Conservation (phyloP, 1,284 basidiomycete species). For the Exsudoporus floridanus region DNA sequence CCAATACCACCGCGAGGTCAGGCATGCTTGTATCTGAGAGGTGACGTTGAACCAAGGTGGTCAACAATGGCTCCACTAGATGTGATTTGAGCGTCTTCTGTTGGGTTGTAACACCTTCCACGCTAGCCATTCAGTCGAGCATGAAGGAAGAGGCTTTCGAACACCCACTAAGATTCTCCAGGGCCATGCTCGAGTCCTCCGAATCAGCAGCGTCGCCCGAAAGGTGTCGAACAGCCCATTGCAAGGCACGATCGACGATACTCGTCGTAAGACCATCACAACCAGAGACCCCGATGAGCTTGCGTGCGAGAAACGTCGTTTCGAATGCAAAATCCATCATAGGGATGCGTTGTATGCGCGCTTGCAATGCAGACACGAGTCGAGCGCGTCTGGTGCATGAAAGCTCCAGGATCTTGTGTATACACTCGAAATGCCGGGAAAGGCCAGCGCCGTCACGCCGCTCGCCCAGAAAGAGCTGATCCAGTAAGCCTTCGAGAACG, state of each 20-base stretch:
- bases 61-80: conserved; percentile 74
- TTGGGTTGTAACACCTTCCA: conserved; percentile 35
- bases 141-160: background rate
- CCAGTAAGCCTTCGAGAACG: conserved; percentile 15
- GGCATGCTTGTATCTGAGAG: conserved; percentile 48
- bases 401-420: conserved; percentile 20
- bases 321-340: conserved; percentile 25
- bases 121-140: background rate
- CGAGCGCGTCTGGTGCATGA: conserved; percentile 10
- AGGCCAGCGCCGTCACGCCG: background rate
- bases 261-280: conserved; percentile 31
- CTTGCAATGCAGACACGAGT: conserved; percentile 18
- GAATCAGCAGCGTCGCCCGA: conserved; percentile 31
- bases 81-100: conserved; percentile 50
- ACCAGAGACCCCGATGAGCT: conserved; percentile 18
- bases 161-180: conserved; percentile 44
- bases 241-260: conserved; percentile 47
- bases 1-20: conserved; percentile 47
- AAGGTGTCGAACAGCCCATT: conserved; percentile 49
- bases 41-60: conserved; percentile 61
- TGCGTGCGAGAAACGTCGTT: conserved; percentile 32
- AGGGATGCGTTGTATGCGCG: conserved; percentile 16
- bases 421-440: conserved; percentile 15
- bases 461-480: conserved; percentile 13
- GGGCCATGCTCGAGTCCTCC: conserved; percentile 16